phyloP scores from a whole-genome alignment of 176 grass and related monocot genomes.

The Triticum urartu region DNA sequence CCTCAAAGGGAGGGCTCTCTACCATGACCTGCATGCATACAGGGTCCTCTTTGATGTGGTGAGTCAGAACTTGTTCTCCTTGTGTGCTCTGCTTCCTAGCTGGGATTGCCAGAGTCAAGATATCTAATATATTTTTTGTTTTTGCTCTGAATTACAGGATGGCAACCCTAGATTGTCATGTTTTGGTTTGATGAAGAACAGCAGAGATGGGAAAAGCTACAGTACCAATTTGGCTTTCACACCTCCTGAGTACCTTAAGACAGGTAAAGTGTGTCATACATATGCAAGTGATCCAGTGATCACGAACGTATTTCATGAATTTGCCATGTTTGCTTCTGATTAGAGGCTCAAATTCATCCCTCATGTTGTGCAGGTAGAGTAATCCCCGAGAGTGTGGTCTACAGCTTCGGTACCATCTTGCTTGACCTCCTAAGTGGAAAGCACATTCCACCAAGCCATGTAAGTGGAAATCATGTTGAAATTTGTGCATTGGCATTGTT shows the following conservation, averaged over 20 bases:
- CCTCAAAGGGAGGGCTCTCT: conserved; percentile 64
- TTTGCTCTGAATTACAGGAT: conserved; percentile 44
- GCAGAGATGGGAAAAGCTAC: conserved; percentile 91
- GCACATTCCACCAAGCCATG: conserved; percentile 90
- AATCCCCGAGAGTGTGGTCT: conserved; percentile 83
- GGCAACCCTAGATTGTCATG: conserved; percentile 84
- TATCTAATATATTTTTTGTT: neutral
- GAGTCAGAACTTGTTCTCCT: neutral
- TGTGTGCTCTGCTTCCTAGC: neutral
- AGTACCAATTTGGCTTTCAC: conserved; percentile 94
- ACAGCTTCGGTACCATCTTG: conserved; percentile 88
- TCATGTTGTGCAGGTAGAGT: conserved; percentile 73
- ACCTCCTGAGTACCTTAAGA: conserved; percentile 83
- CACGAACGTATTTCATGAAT: neutral
- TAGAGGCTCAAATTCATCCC: neutral
- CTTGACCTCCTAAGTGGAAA: conserved; percentile 97
- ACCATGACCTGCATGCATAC: conserved; percentile 89
- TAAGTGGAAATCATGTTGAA: conserved; percentile 34
- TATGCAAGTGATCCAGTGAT: neutral
- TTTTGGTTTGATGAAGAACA: conserved; percentile 94
- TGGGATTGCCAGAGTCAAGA: neutral
- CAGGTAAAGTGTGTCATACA: conserved; percentile 43
- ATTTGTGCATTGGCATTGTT: neutral
- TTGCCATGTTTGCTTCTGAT: neutral
- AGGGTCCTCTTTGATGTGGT: conserved; percentile 93